These are phyloP conservation scores for Beauveria asiatica DNA, from an alignment of 2,329 filamentous ascomycete species.

Conservation along the genomic window DNA sequence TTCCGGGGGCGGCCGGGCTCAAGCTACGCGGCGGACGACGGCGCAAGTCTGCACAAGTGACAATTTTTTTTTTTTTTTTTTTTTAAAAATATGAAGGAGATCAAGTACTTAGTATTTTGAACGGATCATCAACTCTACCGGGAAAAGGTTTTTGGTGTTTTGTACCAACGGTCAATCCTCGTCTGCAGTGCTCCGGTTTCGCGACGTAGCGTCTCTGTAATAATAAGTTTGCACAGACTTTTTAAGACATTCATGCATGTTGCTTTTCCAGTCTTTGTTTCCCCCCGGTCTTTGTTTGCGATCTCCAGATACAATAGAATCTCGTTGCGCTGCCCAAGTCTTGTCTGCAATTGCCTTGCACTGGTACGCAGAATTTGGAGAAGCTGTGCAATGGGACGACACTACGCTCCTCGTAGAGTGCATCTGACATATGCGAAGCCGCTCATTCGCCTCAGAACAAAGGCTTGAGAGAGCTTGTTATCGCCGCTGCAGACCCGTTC, in stretches of 20 bases:
- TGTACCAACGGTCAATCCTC: not conserved
- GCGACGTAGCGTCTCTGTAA: not conserved
- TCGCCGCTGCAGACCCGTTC: not conserved
- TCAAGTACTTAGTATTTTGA: not conserved
- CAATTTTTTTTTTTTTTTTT: rapidly evolving
- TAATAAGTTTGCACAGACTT: not conserved
- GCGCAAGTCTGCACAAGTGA: not conserved
- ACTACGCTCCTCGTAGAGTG: not conserved
- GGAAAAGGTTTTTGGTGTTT: not conserved
- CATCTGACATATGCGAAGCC: not conserved
- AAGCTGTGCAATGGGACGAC: not conserved
- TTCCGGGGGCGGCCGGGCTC: slow-evolving; percentile 2
- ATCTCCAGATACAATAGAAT: too few relatives aligned
- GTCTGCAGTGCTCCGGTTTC: not conserved
- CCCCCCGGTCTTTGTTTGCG: too few relatives aligned
- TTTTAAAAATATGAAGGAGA: too few relatives aligned
- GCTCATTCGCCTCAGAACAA: not conserved
- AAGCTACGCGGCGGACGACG: not conserved
- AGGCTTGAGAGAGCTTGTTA: not conserved
- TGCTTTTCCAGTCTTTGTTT: too few relatives aligned
- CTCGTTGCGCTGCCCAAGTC: not conserved
- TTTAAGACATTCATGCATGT: not conserved
- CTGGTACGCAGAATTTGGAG: not conserved
- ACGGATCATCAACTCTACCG: too few relatives aligned
- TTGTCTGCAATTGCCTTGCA: not conserved